Evolutionary conservation across 2,329 filamentous ascomycete species (phyloP).

Genomic region (Calonectria ilicicola): DNA sequence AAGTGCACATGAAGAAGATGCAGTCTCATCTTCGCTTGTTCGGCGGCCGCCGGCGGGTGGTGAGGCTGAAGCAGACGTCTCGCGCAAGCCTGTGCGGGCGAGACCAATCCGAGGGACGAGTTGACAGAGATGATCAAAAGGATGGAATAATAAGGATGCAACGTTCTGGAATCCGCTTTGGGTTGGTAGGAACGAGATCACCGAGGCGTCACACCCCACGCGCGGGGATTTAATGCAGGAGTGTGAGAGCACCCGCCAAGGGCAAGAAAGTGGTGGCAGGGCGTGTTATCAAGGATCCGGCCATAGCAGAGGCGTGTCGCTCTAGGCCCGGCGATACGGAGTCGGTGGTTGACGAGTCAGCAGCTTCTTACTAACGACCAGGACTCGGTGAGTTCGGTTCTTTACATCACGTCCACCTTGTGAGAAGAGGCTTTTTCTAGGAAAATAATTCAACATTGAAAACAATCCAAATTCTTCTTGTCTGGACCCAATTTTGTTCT

Average conservation of each 20-base stretch:
- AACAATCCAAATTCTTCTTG: too few relatives aligned
- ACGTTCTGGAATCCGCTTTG: neutral
- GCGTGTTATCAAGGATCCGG: conserved; percentile 7
- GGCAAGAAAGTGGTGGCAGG: neutral
- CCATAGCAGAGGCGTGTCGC: neutral
- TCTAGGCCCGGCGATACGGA: neutral
- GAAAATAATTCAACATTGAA: neutral
- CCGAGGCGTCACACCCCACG: conserved; percentile 9
- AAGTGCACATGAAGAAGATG: neutral
- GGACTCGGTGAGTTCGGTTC: neutral
- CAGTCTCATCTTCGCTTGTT: conserved; percentile 7
- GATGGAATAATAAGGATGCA: neutral
- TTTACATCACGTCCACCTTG: neutral
- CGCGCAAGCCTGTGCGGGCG: neutral
- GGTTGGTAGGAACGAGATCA: neutral
- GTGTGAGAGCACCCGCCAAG: neutral
- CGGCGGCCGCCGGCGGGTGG: conserved; percentile 20
- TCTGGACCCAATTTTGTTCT: neutral
- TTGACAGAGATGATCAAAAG: neutral
- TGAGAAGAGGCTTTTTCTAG: neutral
- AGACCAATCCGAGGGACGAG: neutral
- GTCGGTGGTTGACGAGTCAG: neutral
- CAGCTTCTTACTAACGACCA: neutral
- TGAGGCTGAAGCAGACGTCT: neutral
- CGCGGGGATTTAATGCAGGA: conserved; percentile 1